Conservation (phyloP, 116 monocot genomes). For the Cymodocea nodosa region DNA sequence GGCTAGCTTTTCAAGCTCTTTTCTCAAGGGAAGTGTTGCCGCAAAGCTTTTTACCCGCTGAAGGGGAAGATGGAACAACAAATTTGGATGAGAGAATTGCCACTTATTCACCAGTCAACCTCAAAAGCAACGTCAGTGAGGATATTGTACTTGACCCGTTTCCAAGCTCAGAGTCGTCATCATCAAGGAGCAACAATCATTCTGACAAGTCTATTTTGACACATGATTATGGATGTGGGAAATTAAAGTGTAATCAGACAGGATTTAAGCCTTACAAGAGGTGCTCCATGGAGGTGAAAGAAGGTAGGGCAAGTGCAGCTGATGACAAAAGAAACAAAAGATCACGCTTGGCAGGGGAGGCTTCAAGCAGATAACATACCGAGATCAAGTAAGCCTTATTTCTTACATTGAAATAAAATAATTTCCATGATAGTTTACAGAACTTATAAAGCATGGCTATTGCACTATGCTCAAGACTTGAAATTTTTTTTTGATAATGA, state of each 20-base stretch:
- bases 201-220: conserved; percentile 2
- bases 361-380: conserved; percentile 18
- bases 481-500: no score
- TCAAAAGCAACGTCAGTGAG: conserved; percentile 14
- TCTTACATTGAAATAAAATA: no score
- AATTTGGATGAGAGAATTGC: conserved; percentile 1
- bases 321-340: conserved; percentile 54
- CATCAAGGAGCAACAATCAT: conserved; percentile 1
- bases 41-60: conserved; percentile 69
- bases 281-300: conserved; percentile 57
- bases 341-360: conserved; percentile 44
- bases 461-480: no score
- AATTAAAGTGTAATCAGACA: conserved; percentile 27
- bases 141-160: conserved; percentile 7
- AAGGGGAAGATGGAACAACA: conserved; percentile 5
- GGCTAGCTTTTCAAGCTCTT: conserved; percentile 79
- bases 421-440: no score
- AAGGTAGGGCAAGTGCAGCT: conserved; percentile 9
- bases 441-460: no score
- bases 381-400: no score
- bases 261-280: conserved; percentile 97
- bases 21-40: conserved; percentile 74
- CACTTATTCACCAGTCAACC: conserved; percentile 16
- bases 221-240: conserved; percentile 14
- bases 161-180: background rate